phyloP scores from a whole-genome alignment of 179 eudicot genomes.

The Amaranthus tricolor region DNA sequence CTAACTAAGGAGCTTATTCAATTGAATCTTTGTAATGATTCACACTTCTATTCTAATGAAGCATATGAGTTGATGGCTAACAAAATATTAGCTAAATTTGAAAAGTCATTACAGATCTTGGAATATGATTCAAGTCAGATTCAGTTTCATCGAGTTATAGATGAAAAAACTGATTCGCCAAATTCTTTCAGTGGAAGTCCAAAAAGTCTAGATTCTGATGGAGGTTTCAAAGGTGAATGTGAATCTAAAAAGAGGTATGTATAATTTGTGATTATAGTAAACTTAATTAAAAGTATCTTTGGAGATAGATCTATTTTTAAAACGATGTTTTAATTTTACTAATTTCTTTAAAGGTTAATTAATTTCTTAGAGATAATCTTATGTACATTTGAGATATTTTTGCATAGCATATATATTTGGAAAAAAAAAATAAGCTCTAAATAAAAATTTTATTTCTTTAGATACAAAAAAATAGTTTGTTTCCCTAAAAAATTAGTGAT shows the following conservation, averaged over 20 bases:
- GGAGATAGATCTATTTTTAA: too few relatives aligned
- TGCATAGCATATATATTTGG: background rate
- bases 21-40: conserved; percentile 31
- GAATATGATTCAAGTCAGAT: conserved; percentile 10
- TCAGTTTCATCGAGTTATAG: conserved; percentile 7
- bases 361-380: too few relatives aligned
- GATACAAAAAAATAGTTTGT: background rate
- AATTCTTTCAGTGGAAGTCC: conserved; percentile 55
- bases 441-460: background rate
- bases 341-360: too few relatives aligned
- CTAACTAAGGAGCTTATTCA: conserved; percentile 54
- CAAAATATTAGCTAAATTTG: conserved; percentile 45
- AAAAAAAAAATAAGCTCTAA: too few relatives aligned
- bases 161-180: conserved; percentile 38
- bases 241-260: conserved; percentile 48
- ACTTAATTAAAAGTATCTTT: too few relatives aligned
- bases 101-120: conserved; percentile 39
- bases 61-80: conserved; percentile 33
- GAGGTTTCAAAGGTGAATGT: conserved; percentile 30
- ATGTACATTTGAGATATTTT: background rate
- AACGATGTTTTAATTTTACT: too few relatives aligned
- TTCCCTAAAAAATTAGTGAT: background rate
- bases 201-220: conserved; percentile 46
- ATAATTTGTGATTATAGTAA: too few relatives aligned
- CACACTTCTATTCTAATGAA: conserved; percentile 23